These are phyloP conservation scores for Pythium plurisporium DNA, from an alignment of 352 stramenopile species.

Conservation along the genomic window DNA sequence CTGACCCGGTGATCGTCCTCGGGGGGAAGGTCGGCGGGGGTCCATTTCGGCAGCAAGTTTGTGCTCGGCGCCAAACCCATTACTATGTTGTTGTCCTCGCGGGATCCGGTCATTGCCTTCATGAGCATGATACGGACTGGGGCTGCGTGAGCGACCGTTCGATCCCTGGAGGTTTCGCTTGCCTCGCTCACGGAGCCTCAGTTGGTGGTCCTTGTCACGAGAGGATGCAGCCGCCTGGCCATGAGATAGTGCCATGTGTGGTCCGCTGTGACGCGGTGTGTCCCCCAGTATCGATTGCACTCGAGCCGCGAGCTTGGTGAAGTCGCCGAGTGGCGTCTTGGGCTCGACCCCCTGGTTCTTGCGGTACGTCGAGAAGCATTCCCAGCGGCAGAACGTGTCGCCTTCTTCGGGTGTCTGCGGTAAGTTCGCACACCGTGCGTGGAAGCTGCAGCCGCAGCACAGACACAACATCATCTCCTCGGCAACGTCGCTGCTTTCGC, in stretches of 20 bases:
- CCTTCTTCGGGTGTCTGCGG: conserved; percentile 54
- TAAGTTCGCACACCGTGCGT: conserved; percentile 60
- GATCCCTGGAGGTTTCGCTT: not conserved
- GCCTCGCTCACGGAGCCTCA: conserved; percentile 1
- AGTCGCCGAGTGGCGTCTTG: conserved; percentile 16
- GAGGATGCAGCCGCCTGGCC: not conserved
- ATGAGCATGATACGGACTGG: conserved; percentile 10
- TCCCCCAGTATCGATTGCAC: conserved; percentile 18
- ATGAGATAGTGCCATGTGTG: too few relatives aligned
- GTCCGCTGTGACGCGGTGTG: conserved; percentile 1
- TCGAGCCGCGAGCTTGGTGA: conserved; percentile 12
- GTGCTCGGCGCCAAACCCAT: conserved; percentile 9
- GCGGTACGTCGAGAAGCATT: conserved; percentile 52
- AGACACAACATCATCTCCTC: conserved; percentile 48
- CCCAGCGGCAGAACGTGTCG: conserved; percentile 64
- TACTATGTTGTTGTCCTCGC: not conserved
- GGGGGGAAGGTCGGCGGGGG: not conserved
- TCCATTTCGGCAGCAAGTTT: not conserved
- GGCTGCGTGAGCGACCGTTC: conserved; percentile 14
- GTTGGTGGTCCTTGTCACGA: not conserved
- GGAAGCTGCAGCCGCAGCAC: conserved; percentile 48
- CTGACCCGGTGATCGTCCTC: not conserved
- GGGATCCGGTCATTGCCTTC: not conserved
- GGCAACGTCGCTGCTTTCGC: not conserved
- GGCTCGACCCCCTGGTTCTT: conserved; percentile 23